These are phyloP conservation scores for Allantophomopsis cytisporea DNA, from an alignment of 2,329 filamentous ascomycete genomes.

Conservation along the genomic window DNA sequence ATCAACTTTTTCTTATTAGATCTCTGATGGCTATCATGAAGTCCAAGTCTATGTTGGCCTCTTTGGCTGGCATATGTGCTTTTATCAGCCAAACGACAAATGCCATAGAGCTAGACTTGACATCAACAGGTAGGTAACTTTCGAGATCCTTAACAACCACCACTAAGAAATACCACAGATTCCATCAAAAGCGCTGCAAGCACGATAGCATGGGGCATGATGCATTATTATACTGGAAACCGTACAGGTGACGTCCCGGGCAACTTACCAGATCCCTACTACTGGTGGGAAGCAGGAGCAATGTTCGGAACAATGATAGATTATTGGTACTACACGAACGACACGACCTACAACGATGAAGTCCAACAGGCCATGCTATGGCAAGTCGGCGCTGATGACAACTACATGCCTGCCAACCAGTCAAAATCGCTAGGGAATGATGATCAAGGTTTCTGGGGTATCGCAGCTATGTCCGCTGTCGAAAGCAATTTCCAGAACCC, in stretches of 20 bases:
- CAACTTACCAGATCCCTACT: conserved; percentile 31
- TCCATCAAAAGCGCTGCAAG: conserved; percentile 19
- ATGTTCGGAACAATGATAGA: conserved; percentile 46
- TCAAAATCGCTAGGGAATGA: conserved; percentile 50
- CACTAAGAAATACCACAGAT: conserved; percentile 15
- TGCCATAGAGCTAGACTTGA: conserved; percentile 3
- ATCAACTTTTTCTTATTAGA: too few relatives aligned
- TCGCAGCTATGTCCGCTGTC: conserved; percentile 56
- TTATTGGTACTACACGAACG: conserved; percentile 69
- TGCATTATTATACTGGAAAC: conserved; percentile 35
- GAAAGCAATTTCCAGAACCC: conserved; percentile 51
- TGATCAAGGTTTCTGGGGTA: conserved; percentile 61
- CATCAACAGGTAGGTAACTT: neutral
- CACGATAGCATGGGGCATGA: conserved; percentile 29
- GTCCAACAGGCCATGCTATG: conserved; percentile 55
- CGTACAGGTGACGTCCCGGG: conserved; percentile 34
- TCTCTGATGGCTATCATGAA: too few relatives aligned
- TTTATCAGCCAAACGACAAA: too few relatives aligned
- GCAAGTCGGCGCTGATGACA: conserved; percentile 56
- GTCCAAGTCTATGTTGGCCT: too few relatives aligned
- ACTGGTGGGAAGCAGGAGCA: conserved; percentile 58
- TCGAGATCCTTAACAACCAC: neutral
- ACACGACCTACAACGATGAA: conserved; percentile 37
- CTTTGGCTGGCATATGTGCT: too few relatives aligned
- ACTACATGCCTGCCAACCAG: conserved; percentile 68